Evolutionary conservation across 1,284 basidiomycete genomes (phyloP), one percentile per base, ranked within the genome.

Genomic region (Fomes fomentarius): DNA sequence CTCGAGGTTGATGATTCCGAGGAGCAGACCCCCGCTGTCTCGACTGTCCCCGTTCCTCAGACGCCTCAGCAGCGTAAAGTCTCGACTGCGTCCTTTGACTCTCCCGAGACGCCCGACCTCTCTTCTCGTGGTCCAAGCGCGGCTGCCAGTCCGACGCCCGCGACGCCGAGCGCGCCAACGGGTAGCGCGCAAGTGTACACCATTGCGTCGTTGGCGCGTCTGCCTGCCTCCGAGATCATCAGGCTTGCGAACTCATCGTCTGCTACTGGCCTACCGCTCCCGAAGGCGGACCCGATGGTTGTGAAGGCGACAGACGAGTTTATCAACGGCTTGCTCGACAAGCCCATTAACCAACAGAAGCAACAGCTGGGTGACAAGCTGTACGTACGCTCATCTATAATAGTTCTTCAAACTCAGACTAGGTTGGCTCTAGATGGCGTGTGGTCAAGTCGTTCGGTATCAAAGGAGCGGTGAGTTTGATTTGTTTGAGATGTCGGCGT

Each of bases 311-410:
- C 92, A 7, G 84, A 92, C 63, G 81, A 85, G 47, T 94, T 93
- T 68, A 80, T 95, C 55, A 87, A 94, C 65, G 73, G 80, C 34
- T 67, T 96, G 17, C 65, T 78, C 49, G 82, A 83, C 50, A 84
- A 87, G 71, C 76, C 84, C 1, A 63, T 80, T 24, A 83, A 84
- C 55, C 73, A 78, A 59, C 89, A 91, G 76, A 96, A 96, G 72
- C 94, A 96, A 68, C 76, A 81, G 60, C 71, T 94, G 25, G 92
- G 92, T 26, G 88, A 91, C 65, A 89, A 89, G 69, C 68, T 94
- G 84, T 90, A 63, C 52, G 85, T 76, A 1, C 14, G 48, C 31
- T 47, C n/a, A n/a, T n/a, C n/a, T n/a, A n/a, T n/a, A n/a, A n/a
- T n/a, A n/a, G n/a, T n/a, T n/a, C n/a, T n/a, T n/a, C n/a, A n/a